Evolutionary conservation across 352 stramenopile species (phyloP).

Genomic region (Globisporangium solare): DNA sequence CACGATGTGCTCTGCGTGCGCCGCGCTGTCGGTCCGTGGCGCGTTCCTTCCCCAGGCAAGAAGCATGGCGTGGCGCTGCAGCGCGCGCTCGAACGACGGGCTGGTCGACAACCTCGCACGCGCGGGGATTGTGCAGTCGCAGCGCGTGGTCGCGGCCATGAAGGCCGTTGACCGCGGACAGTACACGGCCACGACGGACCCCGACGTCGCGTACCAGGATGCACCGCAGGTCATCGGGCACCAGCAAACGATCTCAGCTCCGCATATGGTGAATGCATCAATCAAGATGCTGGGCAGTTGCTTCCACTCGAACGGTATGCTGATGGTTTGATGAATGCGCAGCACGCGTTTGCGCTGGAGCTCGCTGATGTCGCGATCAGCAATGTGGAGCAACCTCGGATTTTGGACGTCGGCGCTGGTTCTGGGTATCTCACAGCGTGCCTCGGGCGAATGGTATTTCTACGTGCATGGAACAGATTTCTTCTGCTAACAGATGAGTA

Average conservation of each 20-base stretch:
- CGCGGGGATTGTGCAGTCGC: constrained; percentile 63
- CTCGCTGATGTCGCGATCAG: constrained; percentile 51
- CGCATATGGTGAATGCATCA: constrained; percentile 65
- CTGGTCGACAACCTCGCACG: constrained; percentile 69
- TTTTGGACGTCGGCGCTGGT: constrained; percentile 94
- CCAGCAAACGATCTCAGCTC: constrained; percentile 87
- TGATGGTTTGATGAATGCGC: not conserved
- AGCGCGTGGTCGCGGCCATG: constrained; percentile 64
- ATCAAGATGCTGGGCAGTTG: not conserved
- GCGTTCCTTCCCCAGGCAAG: not conserved
- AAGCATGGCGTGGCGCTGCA: constrained; percentile 71
- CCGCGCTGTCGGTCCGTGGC: not conserved
- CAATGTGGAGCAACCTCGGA: constrained; percentile 37
- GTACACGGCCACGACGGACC: constrained; percentile 31
- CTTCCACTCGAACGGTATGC: no score
- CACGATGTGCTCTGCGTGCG: no score
- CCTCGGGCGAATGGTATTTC: constrained; percentile 89
- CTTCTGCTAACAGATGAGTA: not conserved
- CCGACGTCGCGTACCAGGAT: constrained; percentile 70
- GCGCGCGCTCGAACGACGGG: constrained; percentile 53
- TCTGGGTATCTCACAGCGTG: constrained; percentile 94
- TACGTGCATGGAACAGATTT: no score
- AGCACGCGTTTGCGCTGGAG: constrained; percentile 83
- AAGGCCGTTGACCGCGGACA: constrained; percentile 64
- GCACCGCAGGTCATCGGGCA: constrained; percentile 78